Evolutionary conservation across 306 rosid genomes (phyloP), one percentile per base, ranked within the genome.

Genomic region (Prinsepia uniflora): DNA sequence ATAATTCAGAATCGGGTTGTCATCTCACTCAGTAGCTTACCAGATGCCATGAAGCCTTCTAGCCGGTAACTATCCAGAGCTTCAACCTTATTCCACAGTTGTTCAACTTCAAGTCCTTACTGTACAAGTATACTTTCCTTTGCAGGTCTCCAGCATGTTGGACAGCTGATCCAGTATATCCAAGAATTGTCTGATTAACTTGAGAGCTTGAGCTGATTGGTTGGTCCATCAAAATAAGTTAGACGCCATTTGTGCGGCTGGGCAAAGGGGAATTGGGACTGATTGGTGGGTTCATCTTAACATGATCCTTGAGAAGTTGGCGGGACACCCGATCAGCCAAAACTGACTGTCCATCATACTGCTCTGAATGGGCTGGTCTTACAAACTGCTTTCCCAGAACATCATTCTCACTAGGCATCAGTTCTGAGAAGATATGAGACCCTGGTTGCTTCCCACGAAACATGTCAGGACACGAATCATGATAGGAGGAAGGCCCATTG

Each of bases 281-380:
- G 47, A 89, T 70, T 48, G 94, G 78, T 13, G 89, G 89, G 73
- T 76, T 83, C 64, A 80, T 72, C 82, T 73, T 84, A 72, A 78
- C 92, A 80, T 86, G 83, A 56, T 94, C 96, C 77, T 90, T 71
- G 36, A 91, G 78, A 60, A 94, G 90, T 86, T 89, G 96, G 64
- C 86, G 86, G 41, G 91, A 86, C 65, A 94, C 96, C 6, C 97
- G 90, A 84, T 86, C 96, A 4, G 99, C 99, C 86, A 94, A 83
- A 75, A 91, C 90, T 11, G 89, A 84, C 70, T 94, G 97, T 78
- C 88, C 93, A 76, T 94, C 91, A 60, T 89, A 87, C 17, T 65
- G 66, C 63, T 89, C 92, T 2, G 78, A 78, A 34, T 67, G 79
- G 53, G 72, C 82, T 75, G 78, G 74, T 76, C 92, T 83, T 39